Conservation (phyloP, 2,329 filamentous ascomycete genomes). For the Cercospora nicotianae region DNA sequence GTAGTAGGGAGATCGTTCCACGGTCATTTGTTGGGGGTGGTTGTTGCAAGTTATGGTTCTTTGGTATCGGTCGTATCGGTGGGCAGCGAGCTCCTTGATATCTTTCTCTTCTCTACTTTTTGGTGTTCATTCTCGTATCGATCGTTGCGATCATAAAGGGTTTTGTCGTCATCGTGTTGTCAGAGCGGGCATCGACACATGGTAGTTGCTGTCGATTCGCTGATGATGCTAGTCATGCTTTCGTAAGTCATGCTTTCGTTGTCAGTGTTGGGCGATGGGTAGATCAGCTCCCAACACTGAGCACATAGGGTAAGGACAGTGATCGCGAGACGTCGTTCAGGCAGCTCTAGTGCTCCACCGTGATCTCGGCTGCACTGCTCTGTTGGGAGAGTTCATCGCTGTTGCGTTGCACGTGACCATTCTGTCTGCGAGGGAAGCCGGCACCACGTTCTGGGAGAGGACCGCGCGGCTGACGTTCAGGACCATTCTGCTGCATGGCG, state of each 20-base stretch:
- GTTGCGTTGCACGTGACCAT: constrained; percentile 61
- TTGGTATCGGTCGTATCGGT: constrained; percentile 17
- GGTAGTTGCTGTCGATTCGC: constrained; percentile 18
- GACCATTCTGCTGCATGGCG: constrained; percentile 42
- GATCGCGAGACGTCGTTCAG: background rate
- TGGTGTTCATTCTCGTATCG: constrained; percentile 24
- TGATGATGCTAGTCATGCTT: constrained; percentile 27
- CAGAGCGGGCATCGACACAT: constrained; percentile 20
- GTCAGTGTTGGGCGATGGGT: background rate
- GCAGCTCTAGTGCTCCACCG: constrained; percentile 56
- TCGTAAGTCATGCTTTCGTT: constrained; percentile 24
- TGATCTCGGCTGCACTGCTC: constrained; percentile 60
- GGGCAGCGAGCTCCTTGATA: constrained; percentile 25
- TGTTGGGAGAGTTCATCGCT: constrained; percentile 64
- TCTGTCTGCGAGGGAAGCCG: constrained; percentile 59
- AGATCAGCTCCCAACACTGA: background rate
- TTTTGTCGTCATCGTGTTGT: constrained; percentile 20
- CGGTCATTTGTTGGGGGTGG: background rate
- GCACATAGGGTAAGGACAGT: constrained; percentile 12
- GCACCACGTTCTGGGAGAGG: constrained; percentile 61
- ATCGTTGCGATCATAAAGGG: constrained; percentile 26
- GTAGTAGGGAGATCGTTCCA: background rate
- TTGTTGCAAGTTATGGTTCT: background rate
- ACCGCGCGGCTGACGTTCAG: constrained; percentile 62
- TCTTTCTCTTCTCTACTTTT: constrained; percentile 27